Conservation (phyloP, 805 yeast genomes). For the Monosporozyma aquatica region DNA sequence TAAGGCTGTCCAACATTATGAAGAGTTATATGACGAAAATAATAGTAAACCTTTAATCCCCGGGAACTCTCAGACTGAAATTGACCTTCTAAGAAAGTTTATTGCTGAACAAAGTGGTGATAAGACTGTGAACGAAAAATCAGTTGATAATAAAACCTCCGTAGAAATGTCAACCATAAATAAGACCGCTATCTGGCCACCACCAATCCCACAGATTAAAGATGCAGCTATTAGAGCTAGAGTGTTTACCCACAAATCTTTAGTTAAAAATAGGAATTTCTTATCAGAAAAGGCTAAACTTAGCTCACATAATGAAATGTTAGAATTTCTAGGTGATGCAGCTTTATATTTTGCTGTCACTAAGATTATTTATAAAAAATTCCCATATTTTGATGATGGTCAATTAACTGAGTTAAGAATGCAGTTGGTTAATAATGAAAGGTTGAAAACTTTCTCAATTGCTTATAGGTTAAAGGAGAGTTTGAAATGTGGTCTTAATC, state of each 20-base stretch:
- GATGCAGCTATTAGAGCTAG: constrained; percentile 51
- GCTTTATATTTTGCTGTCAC: constrained; percentile 68
- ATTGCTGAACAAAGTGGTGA: constrained; percentile 5
- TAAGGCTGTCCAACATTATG: constrained; percentile 43
- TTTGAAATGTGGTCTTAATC: constrained; percentile 42
- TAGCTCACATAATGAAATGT: constrained; percentile 68
- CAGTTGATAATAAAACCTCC: constrained; percentile 23
- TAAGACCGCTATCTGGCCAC: constrained; percentile 44
- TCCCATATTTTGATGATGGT: constrained; percentile 74
- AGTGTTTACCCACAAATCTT: constrained; percentile 77
- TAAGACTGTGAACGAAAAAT: constrained; percentile 3
- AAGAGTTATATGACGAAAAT: constrained; percentile 15
- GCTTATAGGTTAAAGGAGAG: constrained; percentile 56
- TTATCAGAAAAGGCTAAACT: constrained; percentile 49
- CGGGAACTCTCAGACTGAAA: constrained; percentile 13
- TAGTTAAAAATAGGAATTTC: constrained; percentile 48
- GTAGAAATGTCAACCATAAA: too few species aligned
- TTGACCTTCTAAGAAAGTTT: constrained; percentile 5
- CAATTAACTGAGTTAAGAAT: constrained; percentile 64
- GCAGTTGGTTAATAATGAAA: constrained; percentile 60
- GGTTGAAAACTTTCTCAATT: constrained; percentile 60
- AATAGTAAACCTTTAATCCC: constrained; percentile 13
- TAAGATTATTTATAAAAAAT: constrained; percentile 50
- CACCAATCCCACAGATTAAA: constrained; percentile 59
- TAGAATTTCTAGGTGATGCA: constrained; percentile 89